Evolutionary conservation across 2,329 filamentous ascomycete genomes (phyloP).

Genomic region (Colletotrichum shisoi): DNA sequence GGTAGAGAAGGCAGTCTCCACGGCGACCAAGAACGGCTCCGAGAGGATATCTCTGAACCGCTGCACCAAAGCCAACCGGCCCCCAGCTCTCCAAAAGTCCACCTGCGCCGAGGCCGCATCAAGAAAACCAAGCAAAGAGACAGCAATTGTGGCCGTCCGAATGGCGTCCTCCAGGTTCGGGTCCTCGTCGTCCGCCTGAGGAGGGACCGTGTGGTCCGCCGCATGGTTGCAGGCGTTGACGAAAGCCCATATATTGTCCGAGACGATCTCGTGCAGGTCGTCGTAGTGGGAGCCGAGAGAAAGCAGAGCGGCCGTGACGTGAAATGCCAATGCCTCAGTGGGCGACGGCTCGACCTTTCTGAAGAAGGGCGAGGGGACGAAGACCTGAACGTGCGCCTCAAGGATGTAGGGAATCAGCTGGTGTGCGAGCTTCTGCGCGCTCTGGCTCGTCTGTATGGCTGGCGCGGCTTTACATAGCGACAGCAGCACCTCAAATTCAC

Average conservation of each 20-base stretch:
- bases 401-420: slow-evolving; percentile 86
- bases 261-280: slow-evolving; percentile 70
- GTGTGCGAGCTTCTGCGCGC: slow-evolving; percentile 78
- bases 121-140: slow-evolving; percentile 90
- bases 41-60: slow-evolving; percentile 77
- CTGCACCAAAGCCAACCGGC: slow-evolving; percentile 76
- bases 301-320: slow-evolving; percentile 82
- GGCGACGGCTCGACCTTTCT: slow-evolving; percentile 85
- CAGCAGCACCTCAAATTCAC: slow-evolving; percentile 90
- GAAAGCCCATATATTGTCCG: slow-evolving; percentile 74
- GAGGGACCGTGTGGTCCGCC: slow-evolving; percentile 63
- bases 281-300: slow-evolving; percentile 77
- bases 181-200: slow-evolving; percentile 63
- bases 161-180: slow-evolving; percentile 72
- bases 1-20: slow-evolving; percentile 90
- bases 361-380: slow-evolving; percentile 82
- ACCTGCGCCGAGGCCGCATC: slow-evolving; percentile 80
- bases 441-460: slow-evolving; percentile 71
- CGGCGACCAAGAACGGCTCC: slow-evolving; percentile 81
- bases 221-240: slow-evolving; percentile 73
- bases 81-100: slow-evolving; percentile 80
- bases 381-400: slow-evolving; percentile 80
- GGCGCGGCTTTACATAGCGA: slow-evolving; percentile 91
- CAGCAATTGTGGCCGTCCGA: slow-evolving; percentile 75
- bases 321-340: slow-evolving; percentile 81